Evolutionary conservation across 2,329 filamentous ascomycete genomes (phyloP), one percentile per base, ranked within the genome.

Genomic region (Corniculantispora saksenae): DNA sequence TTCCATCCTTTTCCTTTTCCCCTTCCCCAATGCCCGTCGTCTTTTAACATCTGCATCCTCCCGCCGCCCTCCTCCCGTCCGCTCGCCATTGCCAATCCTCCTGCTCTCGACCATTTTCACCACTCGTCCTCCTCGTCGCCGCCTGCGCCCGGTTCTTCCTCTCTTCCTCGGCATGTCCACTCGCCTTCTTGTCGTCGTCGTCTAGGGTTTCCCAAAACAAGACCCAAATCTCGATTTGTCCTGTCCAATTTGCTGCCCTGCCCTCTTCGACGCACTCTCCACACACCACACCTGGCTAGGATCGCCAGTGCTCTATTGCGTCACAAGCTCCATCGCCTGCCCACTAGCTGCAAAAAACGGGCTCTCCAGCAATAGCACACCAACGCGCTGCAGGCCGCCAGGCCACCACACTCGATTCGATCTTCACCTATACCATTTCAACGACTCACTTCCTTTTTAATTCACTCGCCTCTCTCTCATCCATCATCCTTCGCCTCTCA

Each of bases 231-330:
- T 63, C 61, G 61, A 63, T 63, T 40, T 38, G 40, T 38, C 43
- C 23, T 43, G 54, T 23, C 45, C 43, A 63, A 51, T 43, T 63
- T 57, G 54, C 61, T 63, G 61, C 53, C 51, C 54, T 48, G 21
- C 61, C 25, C 40, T 55, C 61, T 57, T n/a, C 53, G 21, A 51
- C 53, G 54, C 54, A 40, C 53, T 50, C 54, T 56, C 61, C 61
- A 63, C 61, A 40, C 43, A 43, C 61, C 54, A 57, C 51, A 51
- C 61, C 40, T 51, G 61, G 53, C 45, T 58, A 25, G 54, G 61
- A 63, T 63, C 54, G 32, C 43, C 61, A 63, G 61, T 45, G 61
- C 61, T 63, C 61, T 51, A 63, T 58, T 63, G 61, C 61, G 61
- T 63, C 61, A 63, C 61, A 63, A 57, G 35, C 54, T 51, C 61